Base-by-base conservation (phyloP, 1,284 basidiomycete species). In the Blastosporella zonata region DNA sequence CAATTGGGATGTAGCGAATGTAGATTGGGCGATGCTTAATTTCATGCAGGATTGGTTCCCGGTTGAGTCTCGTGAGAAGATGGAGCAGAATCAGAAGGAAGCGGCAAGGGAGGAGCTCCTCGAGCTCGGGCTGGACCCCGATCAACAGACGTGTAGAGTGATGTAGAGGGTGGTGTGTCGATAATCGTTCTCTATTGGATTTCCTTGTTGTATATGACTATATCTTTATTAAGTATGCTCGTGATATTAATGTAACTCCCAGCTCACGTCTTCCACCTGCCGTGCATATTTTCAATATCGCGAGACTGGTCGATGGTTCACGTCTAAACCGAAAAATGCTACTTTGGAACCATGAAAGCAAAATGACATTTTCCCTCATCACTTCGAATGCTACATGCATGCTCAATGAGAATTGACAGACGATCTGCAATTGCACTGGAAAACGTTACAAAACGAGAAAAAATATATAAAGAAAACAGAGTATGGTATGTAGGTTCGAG, bases 11-110 rank as follows among this genome's bases (percentile, higher is more conserved):
- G 10, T 52, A 90, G 87, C 77, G 2, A 92, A 94, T 58, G 78
- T 95, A 33, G 92, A 95, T 60, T 82, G 79, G 73, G 89, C 83
- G 1, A 67, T 92, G 37, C 73, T 90, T 44, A 86, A 88, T 57
- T 95, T 93, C 59, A 90, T 97, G 82, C 79, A 87, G 55, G 84
- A 89, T 53, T 97, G 93, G 93, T 97, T 98, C 67, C 93, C 95
- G 0, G 65, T 81, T 7, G 95, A 97, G 65, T 78, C 93, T 13
- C 79, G 76, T 56, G 77, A 78, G 59, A 97, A 97, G 66, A 71
- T 85, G 38, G 77, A 77, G 52, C 78, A 83, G 59, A 95, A 95
- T 64, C 84, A 90, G 62, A 73, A 70, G 37, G 94, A 97, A 62
- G 82, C 87, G 0, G 75, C 79, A 0, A 68, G 77, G 45, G 93